Conservation (phyloP, 129 eudicot species). For the Artemisia argyi region DNA sequence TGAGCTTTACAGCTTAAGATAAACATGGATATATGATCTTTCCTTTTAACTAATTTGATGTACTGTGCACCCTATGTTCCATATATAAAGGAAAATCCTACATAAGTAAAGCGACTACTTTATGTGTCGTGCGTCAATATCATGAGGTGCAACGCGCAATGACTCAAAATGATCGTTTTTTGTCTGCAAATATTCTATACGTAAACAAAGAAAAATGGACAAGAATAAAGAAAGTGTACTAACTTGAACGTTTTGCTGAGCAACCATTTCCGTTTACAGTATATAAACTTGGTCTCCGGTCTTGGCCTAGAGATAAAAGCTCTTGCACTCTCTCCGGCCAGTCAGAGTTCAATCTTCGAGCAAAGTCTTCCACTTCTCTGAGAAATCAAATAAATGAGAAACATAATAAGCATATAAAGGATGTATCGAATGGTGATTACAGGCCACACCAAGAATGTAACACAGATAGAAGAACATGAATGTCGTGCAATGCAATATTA, state of each 20-base stretch:
- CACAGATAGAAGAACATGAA: neutral
- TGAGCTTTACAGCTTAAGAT: neutral
- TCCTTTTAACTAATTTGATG: neutral
- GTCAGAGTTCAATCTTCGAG: conserved; percentile 73
- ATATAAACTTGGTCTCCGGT: conserved; percentile 45
- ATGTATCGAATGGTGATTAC: neutral
- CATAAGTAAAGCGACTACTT: neutral
- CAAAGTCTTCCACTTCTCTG: conserved; percentile 89
- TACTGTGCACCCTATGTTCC: neutral
- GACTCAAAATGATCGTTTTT: neutral
- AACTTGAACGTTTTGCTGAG: conserved; percentile 53
- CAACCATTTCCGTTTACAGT: conserved; percentile 48
- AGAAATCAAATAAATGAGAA: conserved; percentile 14
- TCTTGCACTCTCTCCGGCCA: conserved; percentile 88
- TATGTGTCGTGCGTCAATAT: neutral
- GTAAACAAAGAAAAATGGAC: neutral
- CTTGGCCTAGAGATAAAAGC: conserved; percentile 58
- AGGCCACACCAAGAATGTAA: neutral
- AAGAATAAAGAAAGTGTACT: conserved; percentile 2
- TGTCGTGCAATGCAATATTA: neutral
- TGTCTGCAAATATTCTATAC: neutral
- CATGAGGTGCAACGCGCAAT: neutral
- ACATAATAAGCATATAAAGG: conserved; percentile 4
- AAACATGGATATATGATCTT: neutral
- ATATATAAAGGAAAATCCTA: neutral